Percentiles rank a stretch among this genome's conserved stretches.
These are phyloP conservation scores for Cnidoscolus chayamansa DNA, from an alignment of 441 rosid genomes.

Conservation along the genomic window DNA sequence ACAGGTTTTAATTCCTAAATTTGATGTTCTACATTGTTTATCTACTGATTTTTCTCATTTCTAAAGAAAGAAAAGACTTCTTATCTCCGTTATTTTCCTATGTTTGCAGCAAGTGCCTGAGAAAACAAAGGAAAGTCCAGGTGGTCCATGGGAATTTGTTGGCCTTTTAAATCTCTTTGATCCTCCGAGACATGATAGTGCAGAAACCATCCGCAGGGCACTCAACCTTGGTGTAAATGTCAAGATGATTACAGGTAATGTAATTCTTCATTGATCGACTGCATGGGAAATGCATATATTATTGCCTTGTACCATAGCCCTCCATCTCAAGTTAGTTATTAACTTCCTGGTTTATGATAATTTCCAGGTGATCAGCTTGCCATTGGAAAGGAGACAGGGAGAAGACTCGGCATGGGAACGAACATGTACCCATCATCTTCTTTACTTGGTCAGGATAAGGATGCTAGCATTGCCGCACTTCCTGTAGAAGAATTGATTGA, in stretches of 20 bases:
- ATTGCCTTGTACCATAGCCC: neutral
- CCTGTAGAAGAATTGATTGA: slow-evolving; percentile 81
- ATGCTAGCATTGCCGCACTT: slow-evolving; percentile 54
- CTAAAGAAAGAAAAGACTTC: neutral
- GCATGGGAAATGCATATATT: neutral
- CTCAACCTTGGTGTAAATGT: slow-evolving; percentile 79
- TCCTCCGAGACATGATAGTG: slow-evolving; percentile 55
- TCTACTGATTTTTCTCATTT: neutral
- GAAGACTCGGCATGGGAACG: slow-evolving; percentile 91
- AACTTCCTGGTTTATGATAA: neutral
- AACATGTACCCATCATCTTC: slow-evolving; percentile 86
- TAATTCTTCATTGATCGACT: neutral
- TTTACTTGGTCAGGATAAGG: slow-evolving; percentile 68
- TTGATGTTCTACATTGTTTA: slow-evolving; percentile 8
- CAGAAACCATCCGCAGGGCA: slow-evolving; percentile 78
- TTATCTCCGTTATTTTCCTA: slow-evolving; percentile 24
- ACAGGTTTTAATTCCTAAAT: slow-evolving; percentile 38
- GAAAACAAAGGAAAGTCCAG: slow-evolving; percentile 17
- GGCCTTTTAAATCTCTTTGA: slow-evolving; percentile 20
- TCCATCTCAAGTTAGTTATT: slow-evolving; percentile 1
- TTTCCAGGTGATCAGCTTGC: slow-evolving; percentile 79
- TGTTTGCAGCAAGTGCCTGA: slow-evolving; percentile 16
- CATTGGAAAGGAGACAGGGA: slow-evolving; percentile 84
- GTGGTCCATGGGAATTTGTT: slow-evolving; percentile 20
- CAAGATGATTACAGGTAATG: slow-evolving; percentile 76